Evolutionary conservation across 2,329 filamentous ascomycete genomes (phyloP).

Genomic region (Cercospora sp.): DNA sequence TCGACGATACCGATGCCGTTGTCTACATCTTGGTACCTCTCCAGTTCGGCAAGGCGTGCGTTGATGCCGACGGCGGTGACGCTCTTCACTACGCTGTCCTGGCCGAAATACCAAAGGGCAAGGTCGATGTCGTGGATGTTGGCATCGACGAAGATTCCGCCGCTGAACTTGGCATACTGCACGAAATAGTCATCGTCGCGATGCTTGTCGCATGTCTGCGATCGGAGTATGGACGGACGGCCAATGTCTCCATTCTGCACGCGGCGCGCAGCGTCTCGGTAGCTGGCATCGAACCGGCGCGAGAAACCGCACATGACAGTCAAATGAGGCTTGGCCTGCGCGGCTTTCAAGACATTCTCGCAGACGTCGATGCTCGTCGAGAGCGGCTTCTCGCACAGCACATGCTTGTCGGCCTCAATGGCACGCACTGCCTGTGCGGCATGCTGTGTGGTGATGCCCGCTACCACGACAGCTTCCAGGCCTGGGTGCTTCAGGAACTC

Average conservation of each 20-base stretch:
- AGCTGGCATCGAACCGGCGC: slow-evolving; percentile 65
- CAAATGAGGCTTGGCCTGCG: slow-evolving; percentile 56
- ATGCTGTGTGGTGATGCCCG: slow-evolving; percentile 57
- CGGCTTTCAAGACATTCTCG: slow-evolving; percentile 60
- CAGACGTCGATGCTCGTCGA: slow-evolving; percentile 61
- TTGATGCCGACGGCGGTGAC: slow-evolving; percentile 59
- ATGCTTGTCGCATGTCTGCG: slow-evolving; percentile 67
- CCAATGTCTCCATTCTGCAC: slow-evolving; percentile 59
- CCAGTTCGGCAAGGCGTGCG: slow-evolving; percentile 59
- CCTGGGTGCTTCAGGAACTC: slow-evolving; percentile 59
- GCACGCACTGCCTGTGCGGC: slow-evolving; percentile 59
- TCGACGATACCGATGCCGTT: slow-evolving; percentile 66
- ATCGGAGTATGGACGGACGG: slow-evolving; percentile 60
- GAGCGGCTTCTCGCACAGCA: slow-evolving; percentile 62
- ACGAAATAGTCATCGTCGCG: slow-evolving; percentile 68
- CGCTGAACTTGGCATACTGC: slow-evolving; percentile 63
- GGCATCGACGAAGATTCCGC: slow-evolving; percentile 71
- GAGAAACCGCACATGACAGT: slow-evolving; percentile 69
- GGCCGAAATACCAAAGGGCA: slow-evolving; percentile 63
- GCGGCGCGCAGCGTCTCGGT: slow-evolving; percentile 59
- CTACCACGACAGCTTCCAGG: slow-evolving; percentile 57
- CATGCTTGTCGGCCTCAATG: slow-evolving; percentile 56
- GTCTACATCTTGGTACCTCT: slow-evolving; percentile 60
- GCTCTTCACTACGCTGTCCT: slow-evolving; percentile 56
- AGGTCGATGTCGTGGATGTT: slow-evolving; percentile 71